Conservation (phyloP, 2,329 filamentous ascomycete genomes). For the Pestalotiopsis sp. region DNA sequence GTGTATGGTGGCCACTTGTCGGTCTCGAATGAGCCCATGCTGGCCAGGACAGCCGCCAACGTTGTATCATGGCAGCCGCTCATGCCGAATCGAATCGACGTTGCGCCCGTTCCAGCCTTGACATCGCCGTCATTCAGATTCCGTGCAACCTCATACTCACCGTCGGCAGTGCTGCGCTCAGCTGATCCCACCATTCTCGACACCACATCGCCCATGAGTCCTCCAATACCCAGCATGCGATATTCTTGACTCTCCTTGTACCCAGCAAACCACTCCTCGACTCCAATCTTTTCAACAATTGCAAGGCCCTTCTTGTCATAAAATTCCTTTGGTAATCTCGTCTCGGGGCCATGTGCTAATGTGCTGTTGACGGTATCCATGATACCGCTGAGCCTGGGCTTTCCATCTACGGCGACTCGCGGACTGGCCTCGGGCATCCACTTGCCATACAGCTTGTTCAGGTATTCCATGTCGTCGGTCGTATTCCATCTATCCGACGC, state of each 20-base stretch:
- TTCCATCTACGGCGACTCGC: constrained; percentile 77
- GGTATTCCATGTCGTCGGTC: constrained; percentile 78
- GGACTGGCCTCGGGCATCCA: constrained; percentile 77
- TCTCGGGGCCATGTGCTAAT: constrained; percentile 77
- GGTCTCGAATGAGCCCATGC: constrained; percentile 74
- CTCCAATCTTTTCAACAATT: constrained; percentile 72
- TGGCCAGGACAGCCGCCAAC: constrained; percentile 74
- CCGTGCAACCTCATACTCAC: constrained; percentile 47
- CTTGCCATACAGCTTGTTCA: constrained; percentile 74
- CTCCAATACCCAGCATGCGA: constrained; percentile 84
- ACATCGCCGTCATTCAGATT: constrained; percentile 24
- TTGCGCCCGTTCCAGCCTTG: constrained; percentile 35
- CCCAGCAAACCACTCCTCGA: constrained; percentile 92
- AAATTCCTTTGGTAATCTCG: constrained; percentile 79
- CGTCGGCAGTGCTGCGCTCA: constrained; percentile 56
- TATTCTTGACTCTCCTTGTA: constrained; percentile 86
- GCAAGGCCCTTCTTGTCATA: constrained; percentile 73
- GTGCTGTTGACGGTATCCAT: constrained; percentile 95
- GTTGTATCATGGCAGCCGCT: constrained; percentile 94
- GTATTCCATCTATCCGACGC: constrained; percentile 74
- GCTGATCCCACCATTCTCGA: constrained; percentile 69
- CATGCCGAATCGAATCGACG: constrained; percentile 70
- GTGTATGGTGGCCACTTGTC: constrained; percentile 90
- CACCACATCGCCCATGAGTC: constrained; percentile 80
- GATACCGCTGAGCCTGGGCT: constrained; percentile 82